Evolutionary conservation across 768 basidiomycete genomes (phyloP).

Genomic region (Rhodotorula graminis): DNA sequence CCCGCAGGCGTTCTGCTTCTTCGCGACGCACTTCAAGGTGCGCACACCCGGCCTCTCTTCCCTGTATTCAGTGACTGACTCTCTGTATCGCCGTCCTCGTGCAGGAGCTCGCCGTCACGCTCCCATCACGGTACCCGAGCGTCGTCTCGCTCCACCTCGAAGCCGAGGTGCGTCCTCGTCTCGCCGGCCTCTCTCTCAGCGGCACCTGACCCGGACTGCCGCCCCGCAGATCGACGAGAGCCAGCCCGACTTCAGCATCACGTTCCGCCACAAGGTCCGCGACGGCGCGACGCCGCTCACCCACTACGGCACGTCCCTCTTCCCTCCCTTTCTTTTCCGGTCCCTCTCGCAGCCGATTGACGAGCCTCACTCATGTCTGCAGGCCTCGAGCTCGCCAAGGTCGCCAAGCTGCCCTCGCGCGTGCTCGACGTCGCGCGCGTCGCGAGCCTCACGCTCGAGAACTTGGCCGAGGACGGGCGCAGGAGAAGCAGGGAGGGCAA

Average conservation of each 20-base stretch:
- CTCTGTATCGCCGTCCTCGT: constrained; percentile 48
- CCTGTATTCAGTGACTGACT: constrained; percentile 50
- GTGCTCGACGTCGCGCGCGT: constrained; percentile 52
- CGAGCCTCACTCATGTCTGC: neutral
- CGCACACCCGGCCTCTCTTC: neutral
- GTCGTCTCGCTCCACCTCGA: constrained; percentile 57
- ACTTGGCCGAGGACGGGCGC: constrained; percentile 8
- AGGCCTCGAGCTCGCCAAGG: constrained; percentile 83
- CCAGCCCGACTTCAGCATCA: constrained; percentile 42
- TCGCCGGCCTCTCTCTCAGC: neutral
- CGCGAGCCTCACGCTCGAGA: constrained; percentile 19
- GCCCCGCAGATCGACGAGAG: constrained; percentile 28
- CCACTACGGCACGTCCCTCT: constrained; percentile 45
- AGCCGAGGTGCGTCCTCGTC: constrained; percentile 24
- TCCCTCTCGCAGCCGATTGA: neutral
- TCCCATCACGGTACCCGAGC: constrained; percentile 64
- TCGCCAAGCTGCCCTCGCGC: constrained; percentile 75
- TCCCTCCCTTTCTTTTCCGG: neutral
- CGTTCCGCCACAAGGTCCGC: constrained; percentile 46
- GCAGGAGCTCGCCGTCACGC: constrained; percentile 67
- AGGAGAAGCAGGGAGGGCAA: neutral
- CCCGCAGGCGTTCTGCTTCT: constrained; percentile 73
- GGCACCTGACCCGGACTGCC: neutral
- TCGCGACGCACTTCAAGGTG: constrained; percentile 64
- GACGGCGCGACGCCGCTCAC: constrained; percentile 43